Percentiles rank a stretch among this genome's conserved stretches.
phyloP scores from a whole-genome alignment of 139 green algal species.

The Chlamydomonas applanata region DNA sequence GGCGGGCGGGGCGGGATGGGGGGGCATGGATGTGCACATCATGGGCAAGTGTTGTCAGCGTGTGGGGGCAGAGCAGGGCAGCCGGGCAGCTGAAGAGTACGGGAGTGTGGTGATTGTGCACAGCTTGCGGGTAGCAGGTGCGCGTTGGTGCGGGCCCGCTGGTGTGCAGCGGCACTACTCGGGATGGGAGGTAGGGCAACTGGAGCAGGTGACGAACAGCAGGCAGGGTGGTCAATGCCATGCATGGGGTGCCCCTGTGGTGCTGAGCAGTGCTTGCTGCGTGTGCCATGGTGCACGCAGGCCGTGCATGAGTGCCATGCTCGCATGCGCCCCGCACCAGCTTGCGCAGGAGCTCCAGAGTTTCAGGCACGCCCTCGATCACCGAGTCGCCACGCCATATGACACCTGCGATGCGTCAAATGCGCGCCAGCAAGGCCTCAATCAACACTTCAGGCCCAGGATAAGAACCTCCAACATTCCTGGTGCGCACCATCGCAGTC shows the following conservation, averaged over 20 bases:
- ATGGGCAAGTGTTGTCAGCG: not conserved
- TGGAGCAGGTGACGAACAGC: not conserved
- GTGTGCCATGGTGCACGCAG: not conserved
- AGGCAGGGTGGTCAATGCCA: too few species aligned
- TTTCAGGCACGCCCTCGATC: slow-evolving; percentile 96
- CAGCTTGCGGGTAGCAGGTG: not conserved
- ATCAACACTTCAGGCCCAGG: not conserved
- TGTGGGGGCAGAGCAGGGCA: not conserved
- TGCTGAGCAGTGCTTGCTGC: not conserved
- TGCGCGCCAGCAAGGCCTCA: not conserved
- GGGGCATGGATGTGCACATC: not conserved
- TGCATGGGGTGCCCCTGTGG: not conserved
- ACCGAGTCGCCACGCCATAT: slow-evolving; percentile 97
- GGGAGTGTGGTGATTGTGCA: too few species aligned
- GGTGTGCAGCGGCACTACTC: not conserved
- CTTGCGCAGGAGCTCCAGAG: slow-evolving; percentile 85
- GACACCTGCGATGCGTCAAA: slow-evolving; percentile 59
- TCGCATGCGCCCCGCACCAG: slow-evolving; percentile 48
- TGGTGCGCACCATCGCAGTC: slow-evolving; percentile 94
- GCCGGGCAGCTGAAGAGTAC: too few species aligned
- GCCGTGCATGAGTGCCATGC: not conserved
- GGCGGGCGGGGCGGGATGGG: too few species aligned
- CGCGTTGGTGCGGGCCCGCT: not conserved
- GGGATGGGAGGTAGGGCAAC: not conserved
- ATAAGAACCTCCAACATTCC: not conserved